Evolutionary conservation across 257 asterid genomes (phyloP), one percentile per base, ranked within the genome.

Genomic region (Plantago ovata): DNA sequence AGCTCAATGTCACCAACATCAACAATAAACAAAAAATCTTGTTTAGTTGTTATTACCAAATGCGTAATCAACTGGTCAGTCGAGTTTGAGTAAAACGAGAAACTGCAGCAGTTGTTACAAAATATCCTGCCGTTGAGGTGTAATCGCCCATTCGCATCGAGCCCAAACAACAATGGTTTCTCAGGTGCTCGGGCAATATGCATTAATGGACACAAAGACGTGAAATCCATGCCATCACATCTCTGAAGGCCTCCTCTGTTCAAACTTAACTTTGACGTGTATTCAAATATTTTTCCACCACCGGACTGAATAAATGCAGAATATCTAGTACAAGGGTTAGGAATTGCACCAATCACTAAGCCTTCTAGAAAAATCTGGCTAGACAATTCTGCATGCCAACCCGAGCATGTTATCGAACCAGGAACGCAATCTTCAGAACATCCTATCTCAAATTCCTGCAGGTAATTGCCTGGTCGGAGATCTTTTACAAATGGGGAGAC

Each of bases 101-200:
- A 93, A 65, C 94, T 89, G 53, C 85, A 70, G 78, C 98, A 89
- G 74, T 82, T 89, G 81, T 81, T 84, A 69, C 97, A 89, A 56
- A 89, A 43, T 66, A 81, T 77, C 63, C 64, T 82, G 53, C 89
- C 81, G 59, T 80, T 79, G 36, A 74, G 76, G 19, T 82, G 89
- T 60, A 89, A 76, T 67, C 77, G 79, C 62, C 95, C 94, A 70
- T 64, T 76, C 69, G 80, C 81, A 57, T 93, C 98, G 23, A 93
- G 95, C 64, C 97, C 98, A 74, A 89, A 77, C 65, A 89, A 86
- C 61, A 93, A 69, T 9, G 75, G 65, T 24, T 71, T 86, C 56
- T 69, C 79, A 16, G 23, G 38, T 32, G 69, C 69, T 10, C 68
- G 74, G 66, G 78, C 86, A 72, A 81, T 71, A 73, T 71, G 71